Conservation (phyloP, 2,329 filamentous ascomycete species). For the Sporothrix brunneoviolacea region DNA sequence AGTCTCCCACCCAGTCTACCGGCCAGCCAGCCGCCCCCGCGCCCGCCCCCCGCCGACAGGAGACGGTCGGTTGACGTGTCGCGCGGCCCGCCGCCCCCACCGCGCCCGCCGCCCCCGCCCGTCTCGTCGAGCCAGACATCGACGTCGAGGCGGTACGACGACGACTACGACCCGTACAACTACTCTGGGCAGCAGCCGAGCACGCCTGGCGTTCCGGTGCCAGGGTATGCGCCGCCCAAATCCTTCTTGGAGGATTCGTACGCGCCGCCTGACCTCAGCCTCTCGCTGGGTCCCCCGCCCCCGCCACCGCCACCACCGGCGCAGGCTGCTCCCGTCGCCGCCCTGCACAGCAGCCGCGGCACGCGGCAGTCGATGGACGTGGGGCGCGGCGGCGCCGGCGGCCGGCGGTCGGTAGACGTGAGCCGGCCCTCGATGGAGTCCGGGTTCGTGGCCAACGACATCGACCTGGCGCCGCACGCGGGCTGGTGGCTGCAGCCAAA, state of each 20-base stretch:
- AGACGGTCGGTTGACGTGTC: constrained; percentile 66
- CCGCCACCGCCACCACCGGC: constrained; percentile 30
- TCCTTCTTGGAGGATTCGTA: constrained; percentile 41
- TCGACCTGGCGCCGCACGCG: constrained; percentile 68
- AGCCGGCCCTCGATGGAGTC: constrained; percentile 67
- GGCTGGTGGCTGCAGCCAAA: constrained; percentile 86
- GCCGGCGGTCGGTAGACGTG: constrained; percentile 64
- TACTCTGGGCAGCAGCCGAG: constrained; percentile 38
- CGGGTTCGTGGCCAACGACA: constrained; percentile 79
- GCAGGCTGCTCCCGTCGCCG: constrained; percentile 19
- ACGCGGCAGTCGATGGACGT: constrained; percentile 60
- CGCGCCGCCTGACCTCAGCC: constrained; percentile 36
- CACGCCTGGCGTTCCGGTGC: constrained; percentile 21
- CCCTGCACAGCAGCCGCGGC: constrained; percentile 25
- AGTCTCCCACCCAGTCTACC: constrained; percentile 22
- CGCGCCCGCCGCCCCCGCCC: constrained; percentile 48
- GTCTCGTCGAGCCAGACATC: constrained; percentile 37
- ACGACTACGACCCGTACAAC: constrained; percentile 65
- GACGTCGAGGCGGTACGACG: constrained; percentile 40
- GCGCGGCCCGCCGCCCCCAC: constrained; percentile 61
- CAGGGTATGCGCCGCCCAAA: constrained; percentile 28
- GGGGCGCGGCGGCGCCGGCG: constrained; percentile 30
- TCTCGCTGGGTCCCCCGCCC: constrained; percentile 28
- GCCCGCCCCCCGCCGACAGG: constrained; percentile 37
- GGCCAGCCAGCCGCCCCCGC: constrained; percentile 24